Conservation (phyloP, 1,284 basidiomycete species). For the Pyrrhoderma noxium region DNA sequence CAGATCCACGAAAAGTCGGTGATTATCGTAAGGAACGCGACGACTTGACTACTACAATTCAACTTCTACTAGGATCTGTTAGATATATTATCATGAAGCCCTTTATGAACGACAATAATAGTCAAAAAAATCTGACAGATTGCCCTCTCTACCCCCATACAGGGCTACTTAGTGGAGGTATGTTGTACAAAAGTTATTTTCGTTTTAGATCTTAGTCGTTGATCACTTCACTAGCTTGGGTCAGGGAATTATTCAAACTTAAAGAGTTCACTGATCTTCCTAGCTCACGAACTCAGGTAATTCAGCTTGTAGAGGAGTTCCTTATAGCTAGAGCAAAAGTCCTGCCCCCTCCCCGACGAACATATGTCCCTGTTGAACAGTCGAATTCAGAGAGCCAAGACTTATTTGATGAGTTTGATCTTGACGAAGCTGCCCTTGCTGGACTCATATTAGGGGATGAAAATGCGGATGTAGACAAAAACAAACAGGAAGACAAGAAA, state of each 20-base stretch:
- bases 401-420: conserved; percentile 45
- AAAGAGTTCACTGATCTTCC: conserved; percentile 27
- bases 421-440: conserved; percentile 56
- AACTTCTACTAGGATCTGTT: conserved; percentile 55
- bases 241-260: conserved; percentile 49
- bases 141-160: conserved; percentile 57
- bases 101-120: conserved; percentile 29
- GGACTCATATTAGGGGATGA: conserved; percentile 35
- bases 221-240: conserved; percentile 45
- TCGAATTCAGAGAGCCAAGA: conserved; percentile 75
- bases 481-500: conserved; percentile 34
- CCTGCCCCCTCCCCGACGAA: conserved; percentile 40
- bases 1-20: conserved; percentile 7
- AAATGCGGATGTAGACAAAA: conserved; percentile 23
- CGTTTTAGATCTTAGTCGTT: conserved; percentile 11
- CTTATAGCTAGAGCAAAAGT: conserved; percentile 51
- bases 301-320: conserved; percentile 56
- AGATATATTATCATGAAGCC: conserved; percentile 53
- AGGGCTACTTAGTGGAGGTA: conserved; percentile 50
- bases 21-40: conserved; percentile 17
- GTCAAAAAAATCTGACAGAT: conserved; percentile 13
- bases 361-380: conserved; percentile 24
- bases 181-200: conserved; percentile 26
- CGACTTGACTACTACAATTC: conserved; percentile 29
- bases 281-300: conserved; percentile 48